phyloP scores from a whole-genome alignment of 371 early-diverging fungal species.

The Mucor saturninus region DNA sequence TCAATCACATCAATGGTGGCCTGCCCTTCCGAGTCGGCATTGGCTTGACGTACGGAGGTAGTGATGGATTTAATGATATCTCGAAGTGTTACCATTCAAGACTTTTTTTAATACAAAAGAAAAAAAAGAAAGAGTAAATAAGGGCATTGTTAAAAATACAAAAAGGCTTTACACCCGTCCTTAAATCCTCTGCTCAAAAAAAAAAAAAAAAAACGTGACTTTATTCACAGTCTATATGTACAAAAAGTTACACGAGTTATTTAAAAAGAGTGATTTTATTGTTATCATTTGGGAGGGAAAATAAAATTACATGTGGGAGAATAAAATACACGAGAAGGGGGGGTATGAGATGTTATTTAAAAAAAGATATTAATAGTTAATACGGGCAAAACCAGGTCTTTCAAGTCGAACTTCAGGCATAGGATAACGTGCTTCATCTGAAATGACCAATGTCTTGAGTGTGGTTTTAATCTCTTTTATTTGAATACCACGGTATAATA shows the following conservation, averaged over 20 bases:
- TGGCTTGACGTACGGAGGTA: slow-evolving; percentile 37
- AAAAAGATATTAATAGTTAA: slow-evolving; percentile 36
- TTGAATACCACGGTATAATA: slow-evolving; percentile 53
- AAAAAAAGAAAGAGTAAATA: slow-evolving; percentile 3
- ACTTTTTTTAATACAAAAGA: slow-evolving; percentile 1
- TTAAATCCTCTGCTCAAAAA: too few species aligned
- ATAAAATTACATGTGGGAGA: neutral
- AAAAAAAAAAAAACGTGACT: too few species aligned
- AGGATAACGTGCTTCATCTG: slow-evolving; percentile 44
- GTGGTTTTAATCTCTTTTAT: slow-evolving; percentile 59
- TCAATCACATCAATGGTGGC: slow-evolving; percentile 45
- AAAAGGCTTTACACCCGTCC: neutral
- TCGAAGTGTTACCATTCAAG: slow-evolving; percentile 46
- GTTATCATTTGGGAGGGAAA: neutral
- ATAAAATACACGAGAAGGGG: neutral
- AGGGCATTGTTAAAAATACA: neutral
- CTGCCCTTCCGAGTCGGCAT: slow-evolving; percentile 41
- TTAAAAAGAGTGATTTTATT: too few species aligned
- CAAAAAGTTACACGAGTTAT: too few species aligned
- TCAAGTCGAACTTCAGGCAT: slow-evolving; percentile 49
- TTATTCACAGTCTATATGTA: too few species aligned
- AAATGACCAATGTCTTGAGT: slow-evolving; percentile 51
- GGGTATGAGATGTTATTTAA: neutral
- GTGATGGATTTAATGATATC: slow-evolving; percentile 47
- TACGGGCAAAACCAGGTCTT: slow-evolving; percentile 53